Percentiles rank a stretch among this genome's conserved stretches.
phyloP scores from a whole-genome alignment of 129 eudicot genomes.

The Artemisia annua region DNA sequence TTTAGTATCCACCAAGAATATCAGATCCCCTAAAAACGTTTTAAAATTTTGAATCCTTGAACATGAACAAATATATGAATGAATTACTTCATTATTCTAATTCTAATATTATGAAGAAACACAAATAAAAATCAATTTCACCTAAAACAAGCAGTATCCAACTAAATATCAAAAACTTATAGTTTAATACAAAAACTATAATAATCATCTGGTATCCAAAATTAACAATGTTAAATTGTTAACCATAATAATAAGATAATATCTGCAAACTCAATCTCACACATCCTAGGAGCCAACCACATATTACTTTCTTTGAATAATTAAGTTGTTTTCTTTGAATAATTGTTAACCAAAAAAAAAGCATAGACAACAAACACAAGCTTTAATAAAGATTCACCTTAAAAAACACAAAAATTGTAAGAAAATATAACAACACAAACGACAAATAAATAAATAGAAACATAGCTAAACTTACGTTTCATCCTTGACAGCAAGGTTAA shows the following conservation, averaged over 20 bases:
- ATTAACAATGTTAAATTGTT: too few relatives aligned
- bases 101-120: too few relatives aligned
- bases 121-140: too few relatives aligned
- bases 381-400: neutral
- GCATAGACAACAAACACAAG: slow-evolving; percentile 1
- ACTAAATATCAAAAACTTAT: too few relatives aligned
- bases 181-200: too few relatives aligned
- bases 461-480: slow-evolving; percentile 53
- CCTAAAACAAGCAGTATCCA: too few relatives aligned
- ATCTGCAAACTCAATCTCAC: too few relatives aligned
- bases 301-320: neutral
- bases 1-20: neutral
- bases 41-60: neutral
- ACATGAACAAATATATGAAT: neutral
- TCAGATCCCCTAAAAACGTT: neutral
- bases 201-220: neutral
- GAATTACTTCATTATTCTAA: too few relatives aligned
- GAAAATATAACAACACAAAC: neutral
- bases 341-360: slow-evolving; percentile 6
- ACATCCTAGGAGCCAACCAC: neutral
- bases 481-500: slow-evolving; percentile 94
- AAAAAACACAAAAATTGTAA: neutral
- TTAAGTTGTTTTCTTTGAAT: neutral
- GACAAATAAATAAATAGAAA: neutral
- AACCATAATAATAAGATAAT: too few relatives aligned